These are phyloP conservation scores for Podospora australis DNA, from an alignment of 495 filamentous ascomycete genomes.

Conservation along the genomic window DNA sequence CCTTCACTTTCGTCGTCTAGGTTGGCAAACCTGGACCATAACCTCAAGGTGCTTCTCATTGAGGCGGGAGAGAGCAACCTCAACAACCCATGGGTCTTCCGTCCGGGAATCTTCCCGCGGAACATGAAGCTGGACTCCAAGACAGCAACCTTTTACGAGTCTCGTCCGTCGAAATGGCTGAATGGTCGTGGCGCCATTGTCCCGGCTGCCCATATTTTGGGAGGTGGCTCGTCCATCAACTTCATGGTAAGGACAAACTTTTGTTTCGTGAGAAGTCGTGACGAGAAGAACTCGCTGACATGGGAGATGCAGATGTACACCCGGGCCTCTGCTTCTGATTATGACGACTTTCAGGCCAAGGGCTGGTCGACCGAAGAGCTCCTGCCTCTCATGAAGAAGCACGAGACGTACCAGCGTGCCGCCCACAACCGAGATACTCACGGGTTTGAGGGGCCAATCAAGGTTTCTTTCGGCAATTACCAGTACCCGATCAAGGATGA, in stretches of 20 bases:
- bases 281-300: background rate
- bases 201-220: constrained; percentile 71
- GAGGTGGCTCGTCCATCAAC: constrained; percentile 75
- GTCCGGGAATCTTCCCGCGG: constrained; percentile 69
- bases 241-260: constrained; percentile 61
- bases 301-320: constrained; percentile 65
- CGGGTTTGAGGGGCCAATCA: constrained; percentile 76
- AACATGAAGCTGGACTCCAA: constrained; percentile 59
- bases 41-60: constrained; percentile 71
- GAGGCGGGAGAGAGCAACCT: constrained; percentile 75
- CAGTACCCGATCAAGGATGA: constrained; percentile 66
- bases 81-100: constrained; percentile 78
- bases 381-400: constrained; percentile 74
- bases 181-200: constrained; percentile 68
- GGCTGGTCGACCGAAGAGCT: constrained; percentile 77
- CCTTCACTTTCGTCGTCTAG: constrained; percentile 22
- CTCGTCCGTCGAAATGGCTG: constrained; percentile 65
- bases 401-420: constrained; percentile 75
- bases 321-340: constrained; percentile 71
- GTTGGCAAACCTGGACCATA: constrained; percentile 73
- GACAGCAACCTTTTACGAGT: constrained; percentile 81
- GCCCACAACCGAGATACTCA: constrained; percentile 71
- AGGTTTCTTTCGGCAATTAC: constrained; percentile 78
- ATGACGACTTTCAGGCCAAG: constrained; percentile 76
- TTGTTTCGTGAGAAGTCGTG: background rate